Conservation (phyloP, 306 rosid genomes). For the Sphenostylis stenocarpa region DNA sequence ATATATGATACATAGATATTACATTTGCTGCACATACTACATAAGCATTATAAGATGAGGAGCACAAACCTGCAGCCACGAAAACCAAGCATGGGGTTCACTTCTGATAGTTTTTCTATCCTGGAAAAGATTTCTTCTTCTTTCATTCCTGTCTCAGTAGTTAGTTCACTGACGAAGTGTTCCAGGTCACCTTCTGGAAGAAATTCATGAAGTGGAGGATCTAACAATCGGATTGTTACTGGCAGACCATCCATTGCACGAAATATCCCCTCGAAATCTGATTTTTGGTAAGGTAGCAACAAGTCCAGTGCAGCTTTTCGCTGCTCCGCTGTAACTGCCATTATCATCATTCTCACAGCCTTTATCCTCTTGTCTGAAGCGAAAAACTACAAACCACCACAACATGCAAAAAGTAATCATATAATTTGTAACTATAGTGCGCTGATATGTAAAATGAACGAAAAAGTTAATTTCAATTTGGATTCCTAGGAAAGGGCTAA, state of each 20-base stretch:
- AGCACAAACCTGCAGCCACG: slow-evolving; percentile 88
- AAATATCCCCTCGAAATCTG: slow-evolving; percentile 94
- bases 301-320: slow-evolving; percentile 81
- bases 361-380: slow-evolving; percentile 93
- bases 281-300: slow-evolving; percentile 91
- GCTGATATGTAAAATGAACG: background rate
- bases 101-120: slow-evolving; percentile 91
- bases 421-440: background rate
- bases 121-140: slow-evolving; percentile 87
- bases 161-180: slow-evolving; percentile 73
- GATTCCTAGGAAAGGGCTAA: no score
- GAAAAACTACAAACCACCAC: slow-evolving; percentile 79
- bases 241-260: slow-evolving; percentile 99
- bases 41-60: slow-evolving; percentile 11
- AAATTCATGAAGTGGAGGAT: slow-evolving; percentile 99
- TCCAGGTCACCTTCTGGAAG: slow-evolving; percentile 96
- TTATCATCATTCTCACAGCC: slow-evolving; percentile 94
- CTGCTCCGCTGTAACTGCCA: slow-evolving; percentile 79
- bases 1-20: background rate
- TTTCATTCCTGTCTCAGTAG: slow-evolving; percentile 86
- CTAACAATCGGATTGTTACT: slow-evolving; percentile 90
- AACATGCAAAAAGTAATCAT: slow-evolving; percentile 19
- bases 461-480: slow-evolving; percentile 3
- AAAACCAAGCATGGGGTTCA: slow-evolving; percentile 98
- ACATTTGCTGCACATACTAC: background rate